Conservation (phyloP, 1,284 basidiomycete species). For the Papiliotrema nemorosa region DNA sequence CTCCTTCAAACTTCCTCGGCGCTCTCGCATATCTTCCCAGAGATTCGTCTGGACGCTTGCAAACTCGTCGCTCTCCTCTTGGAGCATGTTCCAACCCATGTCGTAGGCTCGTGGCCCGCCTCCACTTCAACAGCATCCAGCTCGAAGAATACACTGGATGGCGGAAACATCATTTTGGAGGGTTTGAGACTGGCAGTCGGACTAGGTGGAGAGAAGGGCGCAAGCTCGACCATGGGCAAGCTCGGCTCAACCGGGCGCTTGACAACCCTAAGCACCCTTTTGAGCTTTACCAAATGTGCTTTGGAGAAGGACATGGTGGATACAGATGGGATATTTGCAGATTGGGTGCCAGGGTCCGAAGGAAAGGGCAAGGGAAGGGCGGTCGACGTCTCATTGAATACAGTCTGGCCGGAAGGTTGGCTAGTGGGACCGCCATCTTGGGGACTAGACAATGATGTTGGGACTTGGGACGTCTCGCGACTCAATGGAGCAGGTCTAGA, state of each 20-base stretch:
- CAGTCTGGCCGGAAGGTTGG: background rate
- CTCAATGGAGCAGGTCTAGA: conserved; percentile 9
- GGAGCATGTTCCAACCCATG: conserved; percentile 63
- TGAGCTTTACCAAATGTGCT: conserved; percentile 35
- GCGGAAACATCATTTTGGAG: conserved; percentile 39
- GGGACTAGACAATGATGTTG: conserved; percentile 3
- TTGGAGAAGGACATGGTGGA: conserved; percentile 1
- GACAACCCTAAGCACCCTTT: conserved; percentile 38
- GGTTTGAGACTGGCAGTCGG: conserved; percentile 44
- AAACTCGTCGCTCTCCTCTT: conserved; percentile 76
- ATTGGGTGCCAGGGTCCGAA: conserved; percentile 7
- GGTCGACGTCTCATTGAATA: conserved; percentile 6
- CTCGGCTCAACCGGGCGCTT: conserved; percentile 32
- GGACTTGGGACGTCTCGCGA: conserved; percentile 25
- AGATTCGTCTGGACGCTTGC: conserved; percentile 86
- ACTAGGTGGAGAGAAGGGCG: conserved; percentile 41
- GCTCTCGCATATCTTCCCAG: conserved; percentile 90
- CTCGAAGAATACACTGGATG: conserved; percentile 6
- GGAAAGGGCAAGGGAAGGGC: conserved; percentile 12
- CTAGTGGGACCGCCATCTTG: background rate
- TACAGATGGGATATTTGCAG: conserved; percentile 5
- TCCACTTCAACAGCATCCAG: conserved; percentile 1
- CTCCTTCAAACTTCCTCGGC: conserved; percentile 85
- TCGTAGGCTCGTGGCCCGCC: conserved; percentile 65
- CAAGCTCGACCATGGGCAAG: conserved; percentile 20